Base-by-base conservation (phyloP, 2,329 filamentous ascomycete species). In the Periglandula ipomoeae region DNA sequence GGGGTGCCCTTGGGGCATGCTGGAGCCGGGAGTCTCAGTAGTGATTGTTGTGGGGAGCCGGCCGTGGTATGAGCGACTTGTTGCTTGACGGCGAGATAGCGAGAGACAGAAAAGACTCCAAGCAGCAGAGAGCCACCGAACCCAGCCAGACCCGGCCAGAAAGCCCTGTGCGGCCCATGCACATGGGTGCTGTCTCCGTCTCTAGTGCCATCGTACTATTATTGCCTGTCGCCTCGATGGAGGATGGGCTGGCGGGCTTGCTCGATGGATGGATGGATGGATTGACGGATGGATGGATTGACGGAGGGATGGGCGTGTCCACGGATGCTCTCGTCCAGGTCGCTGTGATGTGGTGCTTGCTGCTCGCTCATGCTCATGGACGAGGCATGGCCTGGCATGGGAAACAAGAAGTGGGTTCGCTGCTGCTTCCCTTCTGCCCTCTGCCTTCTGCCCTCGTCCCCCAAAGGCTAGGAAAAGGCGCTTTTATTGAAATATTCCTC, bases 401-500 rank as follows among this genome's bases (percentile, higher is more conserved):
- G 44, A 37, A 43, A 39, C 49, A 50, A 30, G 38, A 48, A 44
- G 46, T 49, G 50, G 51, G 48, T 50, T 56, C 51, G 44, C 45
- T 52, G 51, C 26, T 49, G 35, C 44, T 45, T 43, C 11, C 41
- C 20, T 37, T 35, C 30, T 39, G 49, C 27, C 10, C n/a, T n/a
- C n/a, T 13, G 19, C 47, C 24, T 19, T 27, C 26, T 44, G 40
- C 24, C 22, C 30, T 30, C 27, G 24, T 34, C 5, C n/a, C 44
- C 34, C 9, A 44, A 49, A 51, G 37, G 50, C 47, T 48, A 50
- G 43, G 27, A 47, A 48, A 50, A 46, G 48, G 39, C 40, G 48
- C 46, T 35, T 48, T 55, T 60, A 67, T 68, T 65, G 63, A 69
- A 68, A 69, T 65, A 68, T 57, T 62, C 60, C 58, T 62, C 61